Base-by-base conservation (phyloP, 306 rosid genomes). In the Potentilla sterilis region DNA sequence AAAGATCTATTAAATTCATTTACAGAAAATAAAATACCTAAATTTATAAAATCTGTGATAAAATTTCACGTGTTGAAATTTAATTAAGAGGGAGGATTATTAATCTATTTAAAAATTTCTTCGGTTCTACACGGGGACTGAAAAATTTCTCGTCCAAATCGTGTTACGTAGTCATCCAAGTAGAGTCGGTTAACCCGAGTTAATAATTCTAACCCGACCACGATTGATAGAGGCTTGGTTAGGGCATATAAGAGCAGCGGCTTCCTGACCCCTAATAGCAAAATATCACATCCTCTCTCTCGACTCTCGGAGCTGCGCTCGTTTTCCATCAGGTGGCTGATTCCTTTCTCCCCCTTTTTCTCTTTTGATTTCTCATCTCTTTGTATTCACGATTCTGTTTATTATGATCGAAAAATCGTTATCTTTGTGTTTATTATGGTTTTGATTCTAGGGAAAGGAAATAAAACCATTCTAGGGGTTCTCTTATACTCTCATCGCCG, bases 201-300 rank as follows among this genome's bases (percentile, higher is more conserved):
- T 63, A 28, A 74, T 3, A 47, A 28, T 28, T 2, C 58, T n/a
- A 74, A 59, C 77, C 44, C 3, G 32, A 74, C 77, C 46, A 74
- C 7, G 77, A 65, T 74, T 58, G 37, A 42, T 28, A 28, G 5
- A 22, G 2, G 11, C 14, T 32, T 7, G 32, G 68, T 73, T 74
- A 74, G 77, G 77, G 21, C 41, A 6, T 64, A 64, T 64, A 37
- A 37, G 37, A 37, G 13, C 12, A 21, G 21, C 68, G 67, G 22
- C 76, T 64, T 16, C 55, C 32, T 22, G 42, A 7, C 64, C 16
- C 42, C 9, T 9, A 0, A 6, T 44, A 42, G 0, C 38, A 15
- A 46, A 69, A 43, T 28, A 73, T 59, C 69, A n/a, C 59, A 57
- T 59, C n/a, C 48, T 43, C 12, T 59, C 28, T 28, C 28, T 28